A percentile compares a stretch with the other conserved stretches of the same genome.
These are phyloP conservation scores for Stachybotrys chartarum DNA, from an alignment of 2,329 filamentous ascomycete species.

Conservation along the genomic window DNA sequence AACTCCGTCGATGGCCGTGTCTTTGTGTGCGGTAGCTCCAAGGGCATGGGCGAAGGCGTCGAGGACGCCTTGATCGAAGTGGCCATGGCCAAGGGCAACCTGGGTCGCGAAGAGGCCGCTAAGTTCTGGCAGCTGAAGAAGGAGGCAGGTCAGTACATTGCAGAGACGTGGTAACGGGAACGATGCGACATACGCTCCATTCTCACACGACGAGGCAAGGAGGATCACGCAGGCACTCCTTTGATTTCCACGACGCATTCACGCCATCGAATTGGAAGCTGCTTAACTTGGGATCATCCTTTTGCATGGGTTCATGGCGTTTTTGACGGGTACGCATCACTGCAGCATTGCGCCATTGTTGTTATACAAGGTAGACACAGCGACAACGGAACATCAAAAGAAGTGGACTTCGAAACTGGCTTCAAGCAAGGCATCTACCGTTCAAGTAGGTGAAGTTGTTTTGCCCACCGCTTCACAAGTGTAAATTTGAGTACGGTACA, in stretches of 20 bases:
- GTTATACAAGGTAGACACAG: neutral
- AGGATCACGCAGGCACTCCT: no score
- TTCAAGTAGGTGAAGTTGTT: no score
- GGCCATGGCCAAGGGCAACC: constrained; percentile 84
- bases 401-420: neutral
- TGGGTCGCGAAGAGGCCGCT: constrained; percentile 73
- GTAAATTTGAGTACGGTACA: no score
- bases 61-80: constrained; percentile 82
- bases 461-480: no score
- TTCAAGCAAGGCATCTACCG: neutral
- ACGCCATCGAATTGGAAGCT: neutral
- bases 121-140: constrained; percentile 91
- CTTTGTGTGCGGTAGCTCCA: constrained; percentile 92
- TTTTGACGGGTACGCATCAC: neutral
- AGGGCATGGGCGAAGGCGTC: constrained; percentile 97
- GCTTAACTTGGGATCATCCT: neutral
- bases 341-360: neutral
- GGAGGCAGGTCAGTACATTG: constrained; percentile 90
- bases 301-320: neutral
- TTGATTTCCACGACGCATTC: no score
- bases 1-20: constrained; percentile 93
- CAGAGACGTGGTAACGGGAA: constrained; percentile 57
- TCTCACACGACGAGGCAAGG: no score
- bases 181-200: no score
- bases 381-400: neutral